A percentile compares a stretch with the other conserved stretches of the same genome.
Evolutionary conservation across 495 filamentous ascomycete species (phyloP).

Genomic region (Hypoxylon perforatum): DNA sequence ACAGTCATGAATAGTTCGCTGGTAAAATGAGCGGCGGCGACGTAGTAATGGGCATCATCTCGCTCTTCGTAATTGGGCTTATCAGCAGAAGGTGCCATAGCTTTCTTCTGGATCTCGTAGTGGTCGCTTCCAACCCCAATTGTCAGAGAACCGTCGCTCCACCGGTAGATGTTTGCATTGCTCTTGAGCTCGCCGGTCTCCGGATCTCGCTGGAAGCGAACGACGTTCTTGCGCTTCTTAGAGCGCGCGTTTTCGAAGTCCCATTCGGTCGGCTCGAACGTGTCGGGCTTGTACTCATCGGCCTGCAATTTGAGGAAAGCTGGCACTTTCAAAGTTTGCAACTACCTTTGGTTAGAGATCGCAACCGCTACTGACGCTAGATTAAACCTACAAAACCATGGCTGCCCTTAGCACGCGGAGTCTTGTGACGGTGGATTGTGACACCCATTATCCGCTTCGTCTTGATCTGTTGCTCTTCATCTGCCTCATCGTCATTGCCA

Average conservation of each 20-base stretch:
- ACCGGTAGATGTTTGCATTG: constrained; percentile 80
- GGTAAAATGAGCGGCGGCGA: constrained; percentile 76
- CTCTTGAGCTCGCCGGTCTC: constrained; percentile 69
- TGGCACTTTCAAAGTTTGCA: constrained; percentile 83
- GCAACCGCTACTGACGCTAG: background rate
- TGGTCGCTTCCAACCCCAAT: constrained; percentile 78
- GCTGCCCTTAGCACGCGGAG: constrained; percentile 76
- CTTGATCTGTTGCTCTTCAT: constrained; percentile 59
- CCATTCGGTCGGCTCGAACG: constrained; percentile 66
- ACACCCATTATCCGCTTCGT: constrained; percentile 68
- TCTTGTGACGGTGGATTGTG: constrained; percentile 69
- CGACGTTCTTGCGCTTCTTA: constrained; percentile 51
- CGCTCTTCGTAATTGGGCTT: constrained; percentile 73
- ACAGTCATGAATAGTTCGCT: constrained; percentile 77
- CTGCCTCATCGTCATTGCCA: constrained; percentile 53
- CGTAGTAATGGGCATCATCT: constrained; percentile 83
- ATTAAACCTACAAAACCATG: constrained; percentile 65
- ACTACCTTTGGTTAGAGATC: constrained; percentile 55
- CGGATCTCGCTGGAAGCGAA: constrained; percentile 54
- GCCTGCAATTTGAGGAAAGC: constrained; percentile 82
- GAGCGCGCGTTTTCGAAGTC: constrained; percentile 57
- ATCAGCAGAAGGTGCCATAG: constrained; percentile 71
- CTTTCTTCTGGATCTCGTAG: constrained; percentile 80
- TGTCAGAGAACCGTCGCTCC: constrained; percentile 88
- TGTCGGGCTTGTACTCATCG: constrained; percentile 75